Evolutionary conservation across 2,329 filamentous ascomycete genomes (phyloP), one percentile per base, ranked within the genome.

Genomic region (Onygena corvina): DNA sequence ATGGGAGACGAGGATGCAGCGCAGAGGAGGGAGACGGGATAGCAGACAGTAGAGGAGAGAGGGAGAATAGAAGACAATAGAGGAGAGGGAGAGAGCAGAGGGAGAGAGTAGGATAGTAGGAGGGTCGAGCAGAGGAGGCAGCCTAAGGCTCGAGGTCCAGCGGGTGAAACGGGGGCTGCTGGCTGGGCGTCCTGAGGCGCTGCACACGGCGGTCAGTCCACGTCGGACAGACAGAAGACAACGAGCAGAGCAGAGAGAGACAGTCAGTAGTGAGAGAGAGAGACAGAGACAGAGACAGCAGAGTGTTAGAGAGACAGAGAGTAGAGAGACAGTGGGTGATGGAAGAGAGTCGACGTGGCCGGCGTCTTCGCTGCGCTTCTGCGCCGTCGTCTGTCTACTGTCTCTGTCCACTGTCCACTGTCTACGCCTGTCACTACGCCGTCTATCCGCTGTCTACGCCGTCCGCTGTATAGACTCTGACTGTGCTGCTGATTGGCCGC

Each of bases 301-400:
- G 61, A 62, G 42, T 59, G 60, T 18, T 59, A 63, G 2, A 59
- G 46, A 58, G 56, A 35, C 54, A 60, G 51, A 54, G 53, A 42
- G 51, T 53, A 47, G 59, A 60, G 49, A 64, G 64, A 48, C 59
- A 64, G 30, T 47, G 3, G 14, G 40, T 25, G 4, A 21, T 18
- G 20, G 11, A 12, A 31, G 27, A 35, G 3, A 35, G n/a, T n/a
- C n/a, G n/a, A n/a, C n/a, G n/a, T n/a, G n/a, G n/a, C n/a, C n/a
- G n/a, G n/a, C n/a, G n/a, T n/a, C n/a, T n/a, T n/a, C n/a, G n/a
- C n/a, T n/a, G n/a, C n/a, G n/a, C n/a, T n/a, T n/a, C n/a, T n/a
- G n/a, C n/a, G n/a, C n/a, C n/a, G n/a, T n/a, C n/a, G n/a, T n/a
- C n/a, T n/a, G n/a, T n/a, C n/a, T n/a, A n/a, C n/a, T n/a, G n/a